phyloP scores from a whole-genome alignment of 106 monocot genomes.

The Acanthochlamys bracteata region DNA sequence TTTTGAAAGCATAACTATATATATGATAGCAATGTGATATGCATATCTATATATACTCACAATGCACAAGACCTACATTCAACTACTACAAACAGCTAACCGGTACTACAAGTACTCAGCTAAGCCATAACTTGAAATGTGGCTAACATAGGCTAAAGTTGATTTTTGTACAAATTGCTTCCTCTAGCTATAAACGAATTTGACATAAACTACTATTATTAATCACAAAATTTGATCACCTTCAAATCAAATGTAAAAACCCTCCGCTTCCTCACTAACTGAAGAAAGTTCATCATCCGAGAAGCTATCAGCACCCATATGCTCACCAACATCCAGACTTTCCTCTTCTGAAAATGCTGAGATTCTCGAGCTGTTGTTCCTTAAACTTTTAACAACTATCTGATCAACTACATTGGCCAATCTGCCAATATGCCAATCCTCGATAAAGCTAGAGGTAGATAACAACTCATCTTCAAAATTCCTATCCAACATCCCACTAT shows the following conservation, averaged over 20 bases:
- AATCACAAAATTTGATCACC: too few relatives aligned
- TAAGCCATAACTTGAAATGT: too few relatives aligned
- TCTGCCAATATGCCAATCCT: constrained; percentile 11
- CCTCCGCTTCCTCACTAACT: constrained; percentile 35
- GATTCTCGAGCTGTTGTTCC: constrained; percentile 5
- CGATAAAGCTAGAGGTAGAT: constrained; percentile 8
- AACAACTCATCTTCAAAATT: constrained; percentile 18
- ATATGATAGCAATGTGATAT: too few relatives aligned
- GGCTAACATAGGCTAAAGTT: too few relatives aligned
- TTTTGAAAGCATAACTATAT: too few relatives aligned
- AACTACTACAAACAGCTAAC: too few relatives aligned
- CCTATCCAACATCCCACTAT: background rate
- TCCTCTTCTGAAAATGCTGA: constrained; percentile 61
- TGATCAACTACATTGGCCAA: constrained; percentile 22
- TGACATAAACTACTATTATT: too few relatives aligned
- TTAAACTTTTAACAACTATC: constrained; percentile 14
- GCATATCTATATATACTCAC: too few relatives aligned
- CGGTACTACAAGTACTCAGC: too few relatives aligned
- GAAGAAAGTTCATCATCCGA: constrained; percentile 14
- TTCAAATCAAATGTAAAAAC: constrained; percentile 7
- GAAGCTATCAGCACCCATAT: constrained; percentile 13
- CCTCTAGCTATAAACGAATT: too few relatives aligned
- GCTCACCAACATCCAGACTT: constrained; percentile 1
- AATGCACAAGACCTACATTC: too few relatives aligned
- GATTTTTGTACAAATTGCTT: too few relatives aligned